phyloP scores from a whole-genome alignment of 495 filamentous ascomycete species.

The Podospora sp. region DNA sequence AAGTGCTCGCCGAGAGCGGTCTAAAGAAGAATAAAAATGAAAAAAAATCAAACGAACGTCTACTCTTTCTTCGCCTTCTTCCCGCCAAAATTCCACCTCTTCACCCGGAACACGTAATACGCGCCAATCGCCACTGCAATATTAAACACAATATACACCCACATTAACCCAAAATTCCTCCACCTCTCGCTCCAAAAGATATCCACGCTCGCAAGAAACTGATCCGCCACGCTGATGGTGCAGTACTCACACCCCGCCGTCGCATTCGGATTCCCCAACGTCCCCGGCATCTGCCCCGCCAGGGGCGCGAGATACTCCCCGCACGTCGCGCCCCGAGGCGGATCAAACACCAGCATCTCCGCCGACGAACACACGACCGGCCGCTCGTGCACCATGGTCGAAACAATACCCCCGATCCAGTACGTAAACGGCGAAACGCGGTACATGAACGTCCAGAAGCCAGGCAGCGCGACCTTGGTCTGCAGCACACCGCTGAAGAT shows the following conservation, averaged over 20 bases:
- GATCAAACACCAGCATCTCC: slow-evolving; percentile 56
- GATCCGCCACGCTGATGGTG: no score
- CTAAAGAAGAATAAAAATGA: no score
- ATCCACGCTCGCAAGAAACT: no score
- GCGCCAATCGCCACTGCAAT: slow-evolving; percentile 51
- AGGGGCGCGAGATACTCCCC: no score
- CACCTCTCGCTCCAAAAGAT: slow-evolving; percentile 48
- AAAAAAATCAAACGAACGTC: neutral
- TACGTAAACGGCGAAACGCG: slow-evolving; percentile 68
- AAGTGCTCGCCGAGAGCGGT: no score
- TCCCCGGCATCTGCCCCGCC: no score
- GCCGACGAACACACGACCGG: slow-evolving; percentile 54
- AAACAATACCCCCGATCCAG: slow-evolving; percentile 58
- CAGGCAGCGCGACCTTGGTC: slow-evolving; percentile 52
- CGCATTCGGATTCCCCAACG: no score
- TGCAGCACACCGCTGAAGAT: slow-evolving; percentile 55
- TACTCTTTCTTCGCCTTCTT: slow-evolving; percentile 16
- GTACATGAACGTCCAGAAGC: slow-evolving; percentile 79
- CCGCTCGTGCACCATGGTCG: slow-evolving; percentile 54
- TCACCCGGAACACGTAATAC: slow-evolving; percentile 58
- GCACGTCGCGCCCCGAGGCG: slow-evolving; percentile 38
- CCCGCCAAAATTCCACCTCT: slow-evolving; percentile 13
- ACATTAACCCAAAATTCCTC: slow-evolving; percentile 58
- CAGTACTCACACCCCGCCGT: no score
- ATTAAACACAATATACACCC: slow-evolving; percentile 58